Conservation (phyloP, 2,329 filamentous ascomycete genomes). For the Colletotrichum sp. region DNA sequence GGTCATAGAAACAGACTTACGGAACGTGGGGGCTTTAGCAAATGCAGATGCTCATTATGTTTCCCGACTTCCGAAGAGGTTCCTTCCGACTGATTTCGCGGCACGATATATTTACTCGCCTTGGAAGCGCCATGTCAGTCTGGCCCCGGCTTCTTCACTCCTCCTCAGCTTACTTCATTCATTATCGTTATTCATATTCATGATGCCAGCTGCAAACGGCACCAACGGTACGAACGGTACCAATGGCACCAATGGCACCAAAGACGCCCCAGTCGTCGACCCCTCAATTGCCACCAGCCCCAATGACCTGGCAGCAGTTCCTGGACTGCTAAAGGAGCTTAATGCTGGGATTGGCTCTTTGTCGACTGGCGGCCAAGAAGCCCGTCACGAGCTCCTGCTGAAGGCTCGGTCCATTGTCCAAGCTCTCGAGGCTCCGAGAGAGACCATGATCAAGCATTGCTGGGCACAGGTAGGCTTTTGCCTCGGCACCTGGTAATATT, state of each 20-base stretch:
- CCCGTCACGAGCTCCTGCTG: constrained; percentile 34
- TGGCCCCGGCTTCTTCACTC: neutral
- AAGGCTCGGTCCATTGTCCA: constrained; percentile 35
- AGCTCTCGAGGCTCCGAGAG: constrained; percentile 49
- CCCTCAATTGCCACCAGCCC: constrained; percentile 20
- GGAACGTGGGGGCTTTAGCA: neutral
- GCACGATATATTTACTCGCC: neutral
- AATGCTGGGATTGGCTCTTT: neutral
- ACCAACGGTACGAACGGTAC: neutral
- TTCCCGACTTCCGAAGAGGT: neutral
- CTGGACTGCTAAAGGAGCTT: constrained; percentile 15
- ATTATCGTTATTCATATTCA: neutral
- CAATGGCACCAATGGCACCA: neutral
- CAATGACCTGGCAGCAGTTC: constrained; percentile 20
- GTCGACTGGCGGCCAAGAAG: neutral
- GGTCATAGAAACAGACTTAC: neutral
- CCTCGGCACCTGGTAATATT: neutral
- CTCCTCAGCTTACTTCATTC: neutral
- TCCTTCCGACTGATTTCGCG: neutral
- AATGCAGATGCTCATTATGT: neutral
- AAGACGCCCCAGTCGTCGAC: neutral
- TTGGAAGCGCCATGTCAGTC: neutral
- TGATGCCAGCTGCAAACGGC: neutral
- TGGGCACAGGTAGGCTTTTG: constrained; percentile 44
- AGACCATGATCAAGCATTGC: constrained; percentile 51